Conservation (phyloP, 306 rosid genomes). For the Ziziphus jujuba region DNA sequence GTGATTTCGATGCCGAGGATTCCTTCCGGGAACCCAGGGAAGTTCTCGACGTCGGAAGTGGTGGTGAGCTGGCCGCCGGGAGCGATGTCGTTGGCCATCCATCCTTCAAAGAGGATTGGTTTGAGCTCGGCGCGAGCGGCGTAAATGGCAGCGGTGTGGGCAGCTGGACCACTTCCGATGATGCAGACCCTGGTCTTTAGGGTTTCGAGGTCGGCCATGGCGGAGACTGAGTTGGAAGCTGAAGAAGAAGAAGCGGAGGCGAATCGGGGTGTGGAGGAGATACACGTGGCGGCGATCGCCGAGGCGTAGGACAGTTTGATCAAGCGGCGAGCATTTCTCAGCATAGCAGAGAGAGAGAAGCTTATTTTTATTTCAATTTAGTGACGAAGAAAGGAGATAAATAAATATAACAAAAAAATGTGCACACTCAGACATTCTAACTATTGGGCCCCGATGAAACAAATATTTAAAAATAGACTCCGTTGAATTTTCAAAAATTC, state of each 20-base stretch:
- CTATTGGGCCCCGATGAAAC: too few relatives aligned
- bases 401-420: too few relatives aligned
- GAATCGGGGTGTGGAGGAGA: slow-evolving; percentile 10
- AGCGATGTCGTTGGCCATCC: slow-evolving; percentile 89
- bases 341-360: slow-evolving; percentile 18
- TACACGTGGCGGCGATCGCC: slow-evolving; percentile 12
- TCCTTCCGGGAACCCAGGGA: slow-evolving; percentile 79
- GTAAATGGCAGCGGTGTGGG: slow-evolving; percentile 80
- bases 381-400: too few relatives aligned
- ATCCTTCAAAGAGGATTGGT: slow-evolving; percentile 82
- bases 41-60: slow-evolving; percentile 87
- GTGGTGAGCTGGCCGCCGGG: slow-evolving; percentile 94
- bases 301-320: slow-evolving; percentile 19
- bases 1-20: slow-evolving; percentile 68
- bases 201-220: slow-evolving; percentile 42
- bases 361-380: neutral
- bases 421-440: too few relatives aligned
- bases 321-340: slow-evolving; percentile 32
- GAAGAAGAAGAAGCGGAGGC: slow-evolving; percentile 18
- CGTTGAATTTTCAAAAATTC: too few relatives aligned
- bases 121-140: slow-evolving; percentile 86
- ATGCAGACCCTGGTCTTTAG: slow-evolving; percentile 70
- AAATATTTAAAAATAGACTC: too few relatives aligned
- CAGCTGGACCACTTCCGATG: slow-evolving; percentile 89
- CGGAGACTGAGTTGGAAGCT: neutral